A percentile compares a stretch with the other conserved stretches of the same genome.
Evolutionary conservation across 2,329 filamentous ascomycete genomes (phyloP).

Genomic region (Blumeriella jaapii): DNA sequence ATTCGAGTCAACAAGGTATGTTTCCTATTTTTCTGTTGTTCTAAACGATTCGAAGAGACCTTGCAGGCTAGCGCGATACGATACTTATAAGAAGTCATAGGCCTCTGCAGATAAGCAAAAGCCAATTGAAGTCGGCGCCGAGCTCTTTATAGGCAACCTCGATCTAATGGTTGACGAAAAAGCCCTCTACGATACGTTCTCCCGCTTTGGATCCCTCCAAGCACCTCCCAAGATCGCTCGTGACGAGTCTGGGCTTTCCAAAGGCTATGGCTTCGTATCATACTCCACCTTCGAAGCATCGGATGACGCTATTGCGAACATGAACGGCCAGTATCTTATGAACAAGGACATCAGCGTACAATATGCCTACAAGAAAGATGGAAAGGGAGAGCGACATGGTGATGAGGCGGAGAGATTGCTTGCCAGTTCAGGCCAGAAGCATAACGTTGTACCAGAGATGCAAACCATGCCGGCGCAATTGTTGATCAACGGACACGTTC

Average conservation of each 20-base stretch:
- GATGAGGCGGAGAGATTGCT: constrained; percentile 88
- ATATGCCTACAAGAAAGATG: constrained; percentile 99
- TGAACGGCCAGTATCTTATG: constrained; percentile 94
- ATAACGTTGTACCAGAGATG: constrained; percentile 74
- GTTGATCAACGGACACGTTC: constrained; percentile 32
- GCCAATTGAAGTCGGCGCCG: constrained; percentile 83
- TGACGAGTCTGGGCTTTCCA: constrained; percentile 77
- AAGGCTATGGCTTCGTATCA: constrained; percentile 93
- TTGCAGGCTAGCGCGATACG: too few species aligned
- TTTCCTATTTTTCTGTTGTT: constrained; percentile 3
- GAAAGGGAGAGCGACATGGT: constrained; percentile 90
- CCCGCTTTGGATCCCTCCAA: constrained; percentile 77
- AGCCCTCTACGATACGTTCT: constrained; percentile 89
- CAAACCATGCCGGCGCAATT: constrained; percentile 28
- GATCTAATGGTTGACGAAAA: constrained; percentile 93
- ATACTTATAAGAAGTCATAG: constrained; percentile 14
- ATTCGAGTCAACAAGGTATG: constrained; percentile 89
- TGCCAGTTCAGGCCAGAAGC: constrained; percentile 83
- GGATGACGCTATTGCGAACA: constrained; percentile 80
- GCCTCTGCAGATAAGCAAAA: constrained; percentile 88
- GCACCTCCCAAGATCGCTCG: constrained; percentile 83
- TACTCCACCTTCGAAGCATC: constrained; percentile 90
- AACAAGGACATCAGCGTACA: constrained; percentile 95
- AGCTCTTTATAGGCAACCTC: constrained; percentile 93
- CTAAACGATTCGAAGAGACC: too few species aligned